Evolutionary conservation across 2,329 filamentous ascomycete genomes (phyloP).

Genomic region (Ophiostoma australiae): DNA sequence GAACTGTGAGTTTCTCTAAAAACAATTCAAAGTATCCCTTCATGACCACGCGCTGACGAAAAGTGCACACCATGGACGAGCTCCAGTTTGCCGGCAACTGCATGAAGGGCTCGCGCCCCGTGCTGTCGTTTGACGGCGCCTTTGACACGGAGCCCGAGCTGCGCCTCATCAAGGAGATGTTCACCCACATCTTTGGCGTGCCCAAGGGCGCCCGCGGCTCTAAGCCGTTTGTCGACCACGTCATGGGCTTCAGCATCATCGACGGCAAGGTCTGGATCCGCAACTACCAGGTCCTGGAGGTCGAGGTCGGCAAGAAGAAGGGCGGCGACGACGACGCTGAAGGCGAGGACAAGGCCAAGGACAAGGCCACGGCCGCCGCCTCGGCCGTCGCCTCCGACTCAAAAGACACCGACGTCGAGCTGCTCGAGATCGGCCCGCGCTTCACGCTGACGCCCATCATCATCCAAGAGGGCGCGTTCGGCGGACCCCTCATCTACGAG

Average conservation of each 20-base stretch:
- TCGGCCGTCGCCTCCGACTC: conserved; percentile 30
- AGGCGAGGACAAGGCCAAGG: conserved; percentile 37
- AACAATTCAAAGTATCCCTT: no score
- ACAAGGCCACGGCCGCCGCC: conserved; percentile 58
- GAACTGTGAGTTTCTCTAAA: conserved; percentile 50
- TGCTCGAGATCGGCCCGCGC: conserved; percentile 90
- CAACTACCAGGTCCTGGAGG: conserved; percentile 88
- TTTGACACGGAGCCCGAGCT: conserved; percentile 82
- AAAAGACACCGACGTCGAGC: conserved; percentile 66
- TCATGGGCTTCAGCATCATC: conserved; percentile 85
- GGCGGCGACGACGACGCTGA: conserved; percentile 33
- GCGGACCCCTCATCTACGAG: conserved; percentile 94
- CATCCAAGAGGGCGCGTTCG: conserved; percentile 91
- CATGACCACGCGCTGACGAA: neutral
- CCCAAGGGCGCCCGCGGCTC: conserved; percentile 81
- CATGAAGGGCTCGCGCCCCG: conserved; percentile 82
- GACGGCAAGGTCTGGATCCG: conserved; percentile 96
- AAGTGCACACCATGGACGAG: conserved; percentile 93
- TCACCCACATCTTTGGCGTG: conserved; percentile 86
- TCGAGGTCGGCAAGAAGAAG: conserved; percentile 53
- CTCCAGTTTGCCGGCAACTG: conserved; percentile 96
- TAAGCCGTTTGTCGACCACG: conserved; percentile 94
- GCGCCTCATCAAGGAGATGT: conserved; percentile 79
- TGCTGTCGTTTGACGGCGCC: conserved; percentile 83
- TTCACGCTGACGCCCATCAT: conserved; percentile 93